Base-by-base conservation (phyloP, 192 early-diverging fungal species). In the Funneliformis geosporum region DNA sequence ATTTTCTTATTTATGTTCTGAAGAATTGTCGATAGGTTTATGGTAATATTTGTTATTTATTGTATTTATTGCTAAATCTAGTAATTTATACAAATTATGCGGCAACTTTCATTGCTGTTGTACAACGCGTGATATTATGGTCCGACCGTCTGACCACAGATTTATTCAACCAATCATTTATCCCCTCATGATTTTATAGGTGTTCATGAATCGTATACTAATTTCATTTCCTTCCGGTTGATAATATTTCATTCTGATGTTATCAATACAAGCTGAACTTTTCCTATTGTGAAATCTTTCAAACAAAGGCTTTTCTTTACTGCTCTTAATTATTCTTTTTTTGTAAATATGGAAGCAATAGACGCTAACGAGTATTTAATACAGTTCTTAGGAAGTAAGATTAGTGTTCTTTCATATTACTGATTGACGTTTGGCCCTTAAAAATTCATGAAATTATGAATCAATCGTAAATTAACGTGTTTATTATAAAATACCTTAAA, bases 311-410 rank as follows among this genome's bases (percentile, higher is more conserved):
- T 65, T 33, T 65, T 65, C 62, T 28, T 65, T 14, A 65, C 62
- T 21, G 7, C 50, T 55, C 16, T 21, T 21, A 55, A 55, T 18
- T 55, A 21, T 55, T 55, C 1, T 28, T 65, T 59, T 59, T 27
- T 65, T 65, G 28, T 65, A 14, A 68, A 72, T 47, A 72, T 72
- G 70, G 73, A 75, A 9, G n/a, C 60, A 75, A 62, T 75, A 40
- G 73, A 75, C 59, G 73, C 73, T n/a, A 75, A 75, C 21, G 73
- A 75, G 18, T 75, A 75, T 28, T 62, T 75, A 38, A 75, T 75
- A n/a, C 59, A 75, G 25, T 75, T 40, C 21, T 25, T 75, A 39
- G 73, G 70, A 72, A 72, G 70, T 72, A 72, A 11, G 70, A 27
- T 27, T 42, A 7, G 8, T 7, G 10, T 43, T 69, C 50, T 55